Conservation (phyloP, 257 asterid species). For the Solanum bulbocastanum region DNA sequence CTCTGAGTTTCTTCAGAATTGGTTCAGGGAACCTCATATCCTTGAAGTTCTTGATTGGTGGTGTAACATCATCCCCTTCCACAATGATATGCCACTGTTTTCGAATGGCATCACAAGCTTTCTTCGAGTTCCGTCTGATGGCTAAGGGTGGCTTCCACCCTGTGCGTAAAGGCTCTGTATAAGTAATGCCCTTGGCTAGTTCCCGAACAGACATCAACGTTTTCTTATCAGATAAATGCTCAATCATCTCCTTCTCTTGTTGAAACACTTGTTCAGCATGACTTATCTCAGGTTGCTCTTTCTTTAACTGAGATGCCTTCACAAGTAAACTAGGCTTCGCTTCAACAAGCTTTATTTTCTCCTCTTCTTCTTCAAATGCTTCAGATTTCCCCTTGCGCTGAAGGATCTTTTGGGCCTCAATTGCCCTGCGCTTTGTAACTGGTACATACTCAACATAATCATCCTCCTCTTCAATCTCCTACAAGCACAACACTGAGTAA, state of each 20-base stretch:
- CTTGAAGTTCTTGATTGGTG: slow-evolving; percentile 73
- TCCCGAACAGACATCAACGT: slow-evolving; percentile 83
- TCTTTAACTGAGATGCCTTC: slow-evolving; percentile 65
- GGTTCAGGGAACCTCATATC: slow-evolving; percentile 92
- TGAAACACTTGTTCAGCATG: slow-evolving; percentile 59
- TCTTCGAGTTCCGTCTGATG: slow-evolving; percentile 54
- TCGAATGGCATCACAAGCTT: slow-evolving; percentile 60
- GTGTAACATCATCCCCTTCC: slow-evolving; percentile 72
- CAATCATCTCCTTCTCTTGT: slow-evolving; percentile 89
- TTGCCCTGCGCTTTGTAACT: slow-evolving; percentile 62
- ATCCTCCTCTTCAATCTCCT: slow-evolving; percentile 53
- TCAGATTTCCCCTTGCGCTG: slow-evolving; percentile 58
- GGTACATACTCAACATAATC: slow-evolving; percentile 65
- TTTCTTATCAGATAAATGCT: slow-evolving; percentile 66
- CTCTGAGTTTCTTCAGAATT: slow-evolving; percentile 51
- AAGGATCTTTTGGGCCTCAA: slow-evolving; percentile 65
- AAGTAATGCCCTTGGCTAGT: slow-evolving; percentile 77
- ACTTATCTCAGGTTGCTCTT: slow-evolving; percentile 74
- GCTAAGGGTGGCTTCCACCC: slow-evolving; percentile 88
- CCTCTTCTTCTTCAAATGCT: slow-evolving; percentile 54
- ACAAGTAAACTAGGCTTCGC: slow-evolving; percentile 73
- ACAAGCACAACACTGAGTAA: background rate
- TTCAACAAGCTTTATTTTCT: slow-evolving; percentile 50
- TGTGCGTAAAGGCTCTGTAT: slow-evolving; percentile 52
- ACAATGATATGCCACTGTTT: slow-evolving; percentile 89